These are phyloP conservation scores for Penicillium sp. DNA, from an alignment of 2,329 filamentous ascomycete genomes.

Conservation along the genomic window DNA sequence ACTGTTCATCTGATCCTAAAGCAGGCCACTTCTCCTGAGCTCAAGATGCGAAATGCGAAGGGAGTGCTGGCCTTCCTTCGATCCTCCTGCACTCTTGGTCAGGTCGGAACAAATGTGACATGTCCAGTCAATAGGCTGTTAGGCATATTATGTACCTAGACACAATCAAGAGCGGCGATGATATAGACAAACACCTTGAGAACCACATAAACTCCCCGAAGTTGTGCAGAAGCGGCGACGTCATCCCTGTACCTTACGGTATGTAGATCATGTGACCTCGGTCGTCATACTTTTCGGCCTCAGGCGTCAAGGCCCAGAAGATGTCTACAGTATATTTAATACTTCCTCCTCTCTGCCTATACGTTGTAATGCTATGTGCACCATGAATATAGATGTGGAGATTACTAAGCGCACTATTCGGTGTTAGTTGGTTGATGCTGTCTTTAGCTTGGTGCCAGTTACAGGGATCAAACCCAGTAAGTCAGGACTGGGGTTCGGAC, in stretches of 20 bases:
- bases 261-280: constrained; percentile 10
- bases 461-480: too few species aligned
- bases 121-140: constrained; percentile 19
- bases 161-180: background rate
- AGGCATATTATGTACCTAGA: constrained; percentile 13
- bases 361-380: too few species aligned
- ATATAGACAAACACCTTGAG: background rate
- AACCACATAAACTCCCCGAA: constrained; percentile 1
- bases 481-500: too few species aligned
- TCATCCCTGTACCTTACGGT: constrained; percentile 17
- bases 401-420: too few species aligned
- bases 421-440: too few species aligned
- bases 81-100: constrained; percentile 25
- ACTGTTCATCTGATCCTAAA: constrained; percentile 12
- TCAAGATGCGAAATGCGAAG: constrained; percentile 22
- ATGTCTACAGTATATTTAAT: background rate
- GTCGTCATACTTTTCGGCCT: background rate
- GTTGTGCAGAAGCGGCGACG: constrained; percentile 22
- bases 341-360: too few species aligned
- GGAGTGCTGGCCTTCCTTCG: constrained; percentile 28
- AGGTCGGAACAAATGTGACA: constrained; percentile 27
- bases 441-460: too few species aligned
- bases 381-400: too few species aligned
- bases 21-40: constrained; percentile 18
- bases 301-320: background rate